Evolutionary conservation across 1,284 basidiomycete genomes (phyloP), one percentile per base, ranked within the genome.

Genomic region (Malassezia sympodialis): DNA sequence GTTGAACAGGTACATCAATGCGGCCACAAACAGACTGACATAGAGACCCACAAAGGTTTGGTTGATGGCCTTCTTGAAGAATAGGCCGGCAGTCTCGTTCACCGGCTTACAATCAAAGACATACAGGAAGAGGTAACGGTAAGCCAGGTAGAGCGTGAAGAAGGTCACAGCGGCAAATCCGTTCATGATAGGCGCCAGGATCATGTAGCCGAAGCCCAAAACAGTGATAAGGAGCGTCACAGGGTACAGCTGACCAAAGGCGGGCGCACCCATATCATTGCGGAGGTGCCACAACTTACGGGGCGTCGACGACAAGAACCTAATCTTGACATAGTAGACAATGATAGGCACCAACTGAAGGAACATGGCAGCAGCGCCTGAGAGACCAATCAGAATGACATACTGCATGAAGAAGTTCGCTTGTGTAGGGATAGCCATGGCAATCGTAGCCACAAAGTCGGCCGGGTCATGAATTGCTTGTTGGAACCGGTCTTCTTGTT

Each of bases 331-430:
- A 70, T 90, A 88, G 79, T 88, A 90, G 55, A 96, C 75, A 24
- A 84, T 76, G 43, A 90, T 79, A 1, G 83, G 79, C 1, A 86
- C 84, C 45, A 86, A 79, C 69, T 87, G 86, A 39, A 93, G 78
- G 76, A 94, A 88, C 10, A 84, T 82, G 49, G 84, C 82, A 1
- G 87, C 88, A 0, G 84, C 82, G 24, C 67, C 69, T 14, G 67
- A 65, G 3, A 74, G 59, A 50, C 59, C 59, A 26, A 58, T 63
- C 8, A 83, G 66, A 51, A 76, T 82, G 41, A 77, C 66, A 59
- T 78, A 90, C 77, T 88, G 90, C 50, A 96, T 79, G 84, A 96
- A 96, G 82, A 94, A 98, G 56, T 83, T 90, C 17, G 87, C 88
- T 0, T 89, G 87, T 58, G 81, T 76, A 0, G 93, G 93, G 19